phyloP scores from a whole-genome alignment of 2,329 filamentous ascomycete genomes.

The Corynespora cassiicola region DNA sequence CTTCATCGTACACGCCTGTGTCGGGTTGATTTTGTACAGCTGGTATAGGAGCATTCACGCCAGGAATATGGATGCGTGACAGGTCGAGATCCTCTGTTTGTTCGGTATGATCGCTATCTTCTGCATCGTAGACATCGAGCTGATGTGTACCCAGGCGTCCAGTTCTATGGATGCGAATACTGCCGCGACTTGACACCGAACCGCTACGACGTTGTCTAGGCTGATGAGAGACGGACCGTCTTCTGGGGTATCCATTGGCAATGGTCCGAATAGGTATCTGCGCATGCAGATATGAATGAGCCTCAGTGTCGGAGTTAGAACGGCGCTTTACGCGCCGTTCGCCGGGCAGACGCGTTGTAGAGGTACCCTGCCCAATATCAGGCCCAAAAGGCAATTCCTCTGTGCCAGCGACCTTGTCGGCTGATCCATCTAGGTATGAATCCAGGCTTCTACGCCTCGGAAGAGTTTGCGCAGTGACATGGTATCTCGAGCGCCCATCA shows the following conservation, averaged over 20 bases:
- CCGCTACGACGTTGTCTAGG: constrained; percentile 28
- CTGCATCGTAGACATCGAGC: constrained; percentile 25
- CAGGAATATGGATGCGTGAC: constrained; percentile 39
- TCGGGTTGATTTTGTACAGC: too few species aligned
- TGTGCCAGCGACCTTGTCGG: constrained; percentile 58
- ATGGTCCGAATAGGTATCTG: constrained; percentile 34
- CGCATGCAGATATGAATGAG: constrained; percentile 24
- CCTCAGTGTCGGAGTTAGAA: constrained; percentile 34
- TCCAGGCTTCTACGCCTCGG: constrained; percentile 63
- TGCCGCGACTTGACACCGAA: constrained; percentile 47
- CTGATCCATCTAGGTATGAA: constrained; percentile 63
- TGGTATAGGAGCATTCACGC: constrained; percentile 44
- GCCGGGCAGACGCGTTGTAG: too few species aligned
- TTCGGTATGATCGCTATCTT: constrained; percentile 39
- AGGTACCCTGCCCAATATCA: too few species aligned
- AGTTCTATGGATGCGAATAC: constrained; percentile 36
- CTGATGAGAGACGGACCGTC: constrained; percentile 26
- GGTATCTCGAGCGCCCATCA: too few species aligned
- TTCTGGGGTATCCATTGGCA: constrained; percentile 25
- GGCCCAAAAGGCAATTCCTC: constrained; percentile 27
- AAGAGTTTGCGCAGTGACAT: too few species aligned
- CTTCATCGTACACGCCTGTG: constrained; percentile 12
- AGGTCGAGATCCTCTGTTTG: constrained; percentile 35
- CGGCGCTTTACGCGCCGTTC: constrained; percentile 19
- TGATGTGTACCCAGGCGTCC: constrained; percentile 16